Evolutionary conservation across 108 stramenopile species (phyloP).

Genomic region (Schizochytrium sp.): DNA sequence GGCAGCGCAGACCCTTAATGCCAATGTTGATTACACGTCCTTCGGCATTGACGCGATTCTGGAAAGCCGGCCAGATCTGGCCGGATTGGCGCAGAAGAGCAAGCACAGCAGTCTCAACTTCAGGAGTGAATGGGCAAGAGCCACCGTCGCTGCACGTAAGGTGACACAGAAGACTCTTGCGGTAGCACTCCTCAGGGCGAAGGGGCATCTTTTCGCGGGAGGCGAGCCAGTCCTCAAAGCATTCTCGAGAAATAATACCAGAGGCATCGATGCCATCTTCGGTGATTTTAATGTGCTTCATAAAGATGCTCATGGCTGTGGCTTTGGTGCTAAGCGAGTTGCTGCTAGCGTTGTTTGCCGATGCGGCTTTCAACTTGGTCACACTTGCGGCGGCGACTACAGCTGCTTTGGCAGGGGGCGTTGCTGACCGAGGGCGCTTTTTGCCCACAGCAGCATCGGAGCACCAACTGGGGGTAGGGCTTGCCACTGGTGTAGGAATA

Average conservation of each 20-base stretch:
- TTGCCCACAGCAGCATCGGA: background rate
- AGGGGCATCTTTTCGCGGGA: slow-evolving; percentile 14
- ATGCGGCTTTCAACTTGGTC: background rate
- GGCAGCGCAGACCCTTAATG: slow-evolving; percentile 32
- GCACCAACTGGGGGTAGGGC: slow-evolving; percentile 24
- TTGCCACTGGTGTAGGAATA: slow-evolving; percentile 1
- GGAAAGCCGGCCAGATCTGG: slow-evolving; percentile 39
- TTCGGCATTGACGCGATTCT: slow-evolving; percentile 4
- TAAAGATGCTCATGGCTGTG: slow-evolving; percentile 52
- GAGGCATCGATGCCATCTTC: slow-evolving; percentile 17
- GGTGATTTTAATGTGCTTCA: background rate
- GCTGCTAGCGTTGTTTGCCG: no score
- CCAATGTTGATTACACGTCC: slow-evolving; percentile 20
- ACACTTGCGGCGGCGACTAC: background rate
- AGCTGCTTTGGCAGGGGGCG: background rate
- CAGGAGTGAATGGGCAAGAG: background rate
- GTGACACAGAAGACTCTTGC: slow-evolving; percentile 50
- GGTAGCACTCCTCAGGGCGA: slow-evolving; percentile 55
- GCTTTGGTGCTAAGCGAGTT: no score
- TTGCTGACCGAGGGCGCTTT: background rate
- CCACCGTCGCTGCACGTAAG: slow-evolving; percentile 52
- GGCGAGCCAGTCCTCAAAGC: slow-evolving; percentile 43
- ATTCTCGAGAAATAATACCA: slow-evolving; percentile 38
- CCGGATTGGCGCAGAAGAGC: slow-evolving; percentile 34
- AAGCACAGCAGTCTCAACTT: slow-evolving; percentile 44